phyloP scores from a whole-genome alignment of 140 eudicot genomes.

The Oenanthe javanica region DNA sequence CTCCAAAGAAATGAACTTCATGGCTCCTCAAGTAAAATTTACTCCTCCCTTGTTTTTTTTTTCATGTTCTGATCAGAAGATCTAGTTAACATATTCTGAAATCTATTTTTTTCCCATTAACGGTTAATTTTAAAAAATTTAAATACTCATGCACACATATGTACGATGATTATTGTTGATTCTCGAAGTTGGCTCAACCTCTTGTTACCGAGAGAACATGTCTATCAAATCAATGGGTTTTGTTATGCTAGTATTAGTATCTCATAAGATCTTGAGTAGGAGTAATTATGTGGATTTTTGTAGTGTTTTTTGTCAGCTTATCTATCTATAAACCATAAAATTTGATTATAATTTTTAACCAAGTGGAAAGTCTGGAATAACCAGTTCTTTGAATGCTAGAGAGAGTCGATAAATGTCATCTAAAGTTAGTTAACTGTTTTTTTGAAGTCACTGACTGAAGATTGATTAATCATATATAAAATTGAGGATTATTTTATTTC shows the following conservation, averaged over 20 bases:
- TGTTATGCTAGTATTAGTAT: neutral
- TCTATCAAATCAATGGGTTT: neutral
- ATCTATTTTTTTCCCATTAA: neutral
- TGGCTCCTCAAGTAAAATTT: conserved; percentile 59
- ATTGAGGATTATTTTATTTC: neutral
- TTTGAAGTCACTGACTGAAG: neutral
- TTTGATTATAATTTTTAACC: neutral
- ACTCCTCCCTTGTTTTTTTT: conserved; percentile 10
- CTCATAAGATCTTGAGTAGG: neutral
- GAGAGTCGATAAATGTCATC: neutral
- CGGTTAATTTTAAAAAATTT: too few relatives aligned
- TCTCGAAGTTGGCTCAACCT: neutral
- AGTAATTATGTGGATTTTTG: neutral
- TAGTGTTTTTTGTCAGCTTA: neutral
- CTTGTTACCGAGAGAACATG: neutral
- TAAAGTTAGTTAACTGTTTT: neutral
- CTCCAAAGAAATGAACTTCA: conserved; percentile 73
- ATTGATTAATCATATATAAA: neutral
- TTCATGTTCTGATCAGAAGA: neutral
- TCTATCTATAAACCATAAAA: neutral
- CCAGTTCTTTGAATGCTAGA: neutral
- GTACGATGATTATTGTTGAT: too few relatives aligned
- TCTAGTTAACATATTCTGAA: neutral
- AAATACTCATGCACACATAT: too few relatives aligned
- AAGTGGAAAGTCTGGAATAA: neutral